Base-by-base conservation (phyloP, 2,329 filamentous ascomycete species). In the Fusarium incarnatum region DNA sequence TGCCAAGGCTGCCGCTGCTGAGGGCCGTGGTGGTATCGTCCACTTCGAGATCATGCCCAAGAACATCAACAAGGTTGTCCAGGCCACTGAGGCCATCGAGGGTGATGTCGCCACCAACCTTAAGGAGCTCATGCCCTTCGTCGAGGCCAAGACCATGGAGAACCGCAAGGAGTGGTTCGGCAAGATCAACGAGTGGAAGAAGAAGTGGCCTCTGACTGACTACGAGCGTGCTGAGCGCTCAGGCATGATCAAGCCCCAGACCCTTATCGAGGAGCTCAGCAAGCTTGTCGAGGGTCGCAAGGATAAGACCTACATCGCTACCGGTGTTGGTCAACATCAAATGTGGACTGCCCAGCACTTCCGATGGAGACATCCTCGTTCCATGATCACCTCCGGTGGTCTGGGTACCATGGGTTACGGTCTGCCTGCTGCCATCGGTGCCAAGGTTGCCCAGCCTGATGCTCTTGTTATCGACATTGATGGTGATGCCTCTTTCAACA, bases 61-160 rank as follows among this genome's bases (percentile, higher is more conserved):
- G 90, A 98, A 99, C 85, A 98, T 98, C 84, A 98, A 98, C 89
- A 99, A 98, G 88, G 94, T 98, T 44, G 92, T 99, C 16, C 94
- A 98, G 83, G 94, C 95, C 10, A 98, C 93, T 44, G 94, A 98
- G 83, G 95, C 96, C 47, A 91, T 98, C 20, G 95, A 97, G 82
- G 96, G 96, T 63, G 95, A 98, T 77, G 93, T 97, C 30, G 90
- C 91, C 5, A 83, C 90, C 20, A 98, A 97, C 81, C 84, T 98
- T 34, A 85, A 85, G 54, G 83, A 88, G 30, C 89, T 98, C 54
- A 76, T 98, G 37, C 94, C 95, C 13, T 84, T 89, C 56, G 82
- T 98, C 23, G 81, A 93, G 56, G 72, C 84, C 25, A 88, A 88
- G 68, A 80, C 87, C 3, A 88, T 89, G 82, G 80, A 79, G 2